Percentiles rank a stretch among this genome's conserved stretches.
These are phyloP conservation scores for Capsicum chinense DNA, from an alignment of 257 asterid genomes.

Conservation along the genomic window DNA sequence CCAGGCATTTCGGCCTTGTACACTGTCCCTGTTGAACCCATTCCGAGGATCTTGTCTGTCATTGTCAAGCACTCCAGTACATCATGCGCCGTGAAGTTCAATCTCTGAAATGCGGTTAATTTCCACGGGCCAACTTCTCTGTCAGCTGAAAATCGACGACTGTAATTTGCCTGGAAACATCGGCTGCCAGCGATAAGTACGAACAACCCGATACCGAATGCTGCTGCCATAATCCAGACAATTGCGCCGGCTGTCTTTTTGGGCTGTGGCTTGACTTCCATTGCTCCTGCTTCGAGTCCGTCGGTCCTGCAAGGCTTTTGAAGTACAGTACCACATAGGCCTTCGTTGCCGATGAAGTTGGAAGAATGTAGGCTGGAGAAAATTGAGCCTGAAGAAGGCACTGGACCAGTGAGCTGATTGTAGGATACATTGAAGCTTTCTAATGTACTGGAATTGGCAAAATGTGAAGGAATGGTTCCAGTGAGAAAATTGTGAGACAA, in stretches of 20 bases:
- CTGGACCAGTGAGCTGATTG: slow-evolving; percentile 87
- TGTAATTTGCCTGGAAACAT: slow-evolving; percentile 60
- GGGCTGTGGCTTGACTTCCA: slow-evolving; percentile 48
- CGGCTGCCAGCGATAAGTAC: slow-evolving; percentile 60
- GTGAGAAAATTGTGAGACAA: slow-evolving; percentile 72
- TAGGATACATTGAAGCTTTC: slow-evolving; percentile 86
- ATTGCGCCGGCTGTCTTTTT: slow-evolving; percentile 70
- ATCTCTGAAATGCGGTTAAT: slow-evolving; percentile 77
- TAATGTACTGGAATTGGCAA: slow-evolving; percentile 71
- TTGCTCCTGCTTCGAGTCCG: slow-evolving; percentile 38
- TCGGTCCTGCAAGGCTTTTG: slow-evolving; percentile 57
- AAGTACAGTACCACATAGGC: slow-evolving; percentile 70
- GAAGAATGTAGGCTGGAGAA: slow-evolving; percentile 75
- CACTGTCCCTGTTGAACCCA: slow-evolving; percentile 88
- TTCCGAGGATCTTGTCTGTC: slow-evolving; percentile 72
- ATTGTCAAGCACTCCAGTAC: slow-evolving; percentile 59
- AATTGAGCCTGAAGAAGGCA: slow-evolving; percentile 66
- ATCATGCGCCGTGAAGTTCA: slow-evolving; percentile 81
- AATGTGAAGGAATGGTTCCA: slow-evolving; percentile 76
- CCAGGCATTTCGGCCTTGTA: slow-evolving; percentile 95
- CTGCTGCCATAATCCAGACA: slow-evolving; percentile 83
- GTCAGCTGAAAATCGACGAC: slow-evolving; percentile 44
- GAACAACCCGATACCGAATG: slow-evolving; percentile 72
- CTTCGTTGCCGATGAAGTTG: slow-evolving; percentile 75
- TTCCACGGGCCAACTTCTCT: slow-evolving; percentile 74